A percentile compares a stretch with the other conserved stretches of the same genome.
Conservation (phyloP, 805 yeast species). For the Teunomyces barrocoloradensis region DNA sequence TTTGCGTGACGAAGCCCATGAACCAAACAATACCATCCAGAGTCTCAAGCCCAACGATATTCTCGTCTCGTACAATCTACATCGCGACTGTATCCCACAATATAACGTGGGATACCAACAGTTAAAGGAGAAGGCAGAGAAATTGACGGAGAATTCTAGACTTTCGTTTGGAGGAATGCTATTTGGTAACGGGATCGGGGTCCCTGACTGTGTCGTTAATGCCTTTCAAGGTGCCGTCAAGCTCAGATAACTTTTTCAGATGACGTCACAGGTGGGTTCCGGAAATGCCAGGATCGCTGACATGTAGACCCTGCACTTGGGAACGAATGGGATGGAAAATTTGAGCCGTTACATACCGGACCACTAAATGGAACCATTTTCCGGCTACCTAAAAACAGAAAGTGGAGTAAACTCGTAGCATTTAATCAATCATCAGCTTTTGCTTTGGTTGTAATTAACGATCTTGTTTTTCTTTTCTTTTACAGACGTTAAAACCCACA, state of each 20-base stretch:
- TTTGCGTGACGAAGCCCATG: conserved; percentile 23
- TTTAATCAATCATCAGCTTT: background rate
- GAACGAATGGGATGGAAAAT: background rate
- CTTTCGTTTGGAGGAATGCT: conserved; percentile 77
- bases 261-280: background rate
- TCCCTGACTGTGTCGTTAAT: conserved; percentile 78
- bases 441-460: background rate
- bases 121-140: conserved; percentile 34
- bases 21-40: conserved; percentile 6
- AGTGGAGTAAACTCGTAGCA: background rate
- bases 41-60: conserved; percentile 22
- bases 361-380: background rate
- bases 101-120: conserved; percentile 67
- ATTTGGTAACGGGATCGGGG: conserved; percentile 75
- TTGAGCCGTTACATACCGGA: background rate
- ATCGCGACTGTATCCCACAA: conserved; percentile 69
- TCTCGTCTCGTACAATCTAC: conserved; percentile 32
- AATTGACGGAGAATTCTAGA: conserved; percentile 20
- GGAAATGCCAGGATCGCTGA: background rate
- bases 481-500: background rate
- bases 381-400: background rate
- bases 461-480: background rate
- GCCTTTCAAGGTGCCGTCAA: conserved; percentile 55
- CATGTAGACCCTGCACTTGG: background rate
- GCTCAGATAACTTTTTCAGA: background rate